Conservation (phyloP, 805 yeast species). For the Lachancea quebecensis region DNA sequence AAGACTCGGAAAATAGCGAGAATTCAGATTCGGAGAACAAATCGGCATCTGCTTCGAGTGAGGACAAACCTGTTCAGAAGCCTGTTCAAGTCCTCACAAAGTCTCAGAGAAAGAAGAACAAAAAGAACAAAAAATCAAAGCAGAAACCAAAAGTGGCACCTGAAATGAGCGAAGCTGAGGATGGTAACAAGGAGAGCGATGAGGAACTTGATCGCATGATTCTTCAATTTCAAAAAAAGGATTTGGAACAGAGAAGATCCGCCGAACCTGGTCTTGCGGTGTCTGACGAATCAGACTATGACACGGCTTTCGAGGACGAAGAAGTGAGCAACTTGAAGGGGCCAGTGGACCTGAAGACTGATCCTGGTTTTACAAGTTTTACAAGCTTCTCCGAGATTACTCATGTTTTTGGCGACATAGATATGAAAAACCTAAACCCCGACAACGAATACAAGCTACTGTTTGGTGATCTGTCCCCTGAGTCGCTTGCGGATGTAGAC, state of each 20-base stretch:
- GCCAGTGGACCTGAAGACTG: constrained; percentile 7
- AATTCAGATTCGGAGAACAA: background rate
- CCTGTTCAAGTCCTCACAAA: constrained; percentile 14
- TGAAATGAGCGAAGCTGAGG: constrained; percentile 13
- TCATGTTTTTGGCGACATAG: constrained; percentile 18
- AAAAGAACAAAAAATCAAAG: constrained; percentile 23
- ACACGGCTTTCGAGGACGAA: constrained; percentile 35
- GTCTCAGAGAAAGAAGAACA: constrained; percentile 25
- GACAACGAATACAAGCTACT: constrained; percentile 65
- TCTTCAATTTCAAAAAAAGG: constrained; percentile 35
- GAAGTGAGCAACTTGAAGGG: constrained; percentile 2
- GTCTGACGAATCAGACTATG: constrained; percentile 32
- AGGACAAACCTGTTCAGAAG: background rate
- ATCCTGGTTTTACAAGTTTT: constrained; percentile 22
- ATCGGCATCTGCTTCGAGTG: background rate
- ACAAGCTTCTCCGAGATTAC: constrained; percentile 10
- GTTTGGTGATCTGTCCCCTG: constrained; percentile 64
- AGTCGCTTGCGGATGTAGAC: constrained; percentile 68
- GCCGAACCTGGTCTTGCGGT: constrained; percentile 8
- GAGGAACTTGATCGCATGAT: constrained; percentile 54
- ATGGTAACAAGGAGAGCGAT: constrained; percentile 31
- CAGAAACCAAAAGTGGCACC: constrained; percentile 11
- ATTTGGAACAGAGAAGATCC: constrained; percentile 7
- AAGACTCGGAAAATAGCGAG: constrained; percentile 7
- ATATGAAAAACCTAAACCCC: constrained; percentile 52